Percentiles rank a stretch among this genome's conserved stretches.
Conservation (phyloP, 2,329 filamentous ascomycete genomes). For the Chalaropsis ovoidea region DNA sequence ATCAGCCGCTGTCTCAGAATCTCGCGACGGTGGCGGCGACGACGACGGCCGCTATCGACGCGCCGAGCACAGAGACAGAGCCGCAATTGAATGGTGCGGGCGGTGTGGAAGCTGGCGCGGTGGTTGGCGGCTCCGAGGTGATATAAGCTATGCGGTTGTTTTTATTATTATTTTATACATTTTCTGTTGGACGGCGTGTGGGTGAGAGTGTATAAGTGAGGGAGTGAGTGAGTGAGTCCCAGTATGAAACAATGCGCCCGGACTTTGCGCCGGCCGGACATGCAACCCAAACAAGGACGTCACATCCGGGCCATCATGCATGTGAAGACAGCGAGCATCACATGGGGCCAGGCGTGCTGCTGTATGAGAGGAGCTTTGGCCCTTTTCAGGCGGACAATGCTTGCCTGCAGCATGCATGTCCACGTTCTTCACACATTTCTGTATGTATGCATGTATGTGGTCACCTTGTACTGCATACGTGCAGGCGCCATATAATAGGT, state of each 20-base stretch:
- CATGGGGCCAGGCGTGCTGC: neutral
- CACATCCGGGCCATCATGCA: neutral
- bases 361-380: neutral
- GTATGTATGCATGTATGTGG: neutral
- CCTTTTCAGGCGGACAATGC: neutral
- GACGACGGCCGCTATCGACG: no score
- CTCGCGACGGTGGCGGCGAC: neutral
- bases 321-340: neutral
- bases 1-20: neutral
- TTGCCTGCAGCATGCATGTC: neutral
- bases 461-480: neutral
- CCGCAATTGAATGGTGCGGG: neutral
- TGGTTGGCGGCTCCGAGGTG: neutral
- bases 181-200: neutral
- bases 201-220: no score
- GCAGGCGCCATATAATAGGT: neutral
- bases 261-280: neutral
- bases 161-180: neutral
- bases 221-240: neutral
- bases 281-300: neutral
- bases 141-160: conserved; percentile 3
- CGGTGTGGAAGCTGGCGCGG: neutral
- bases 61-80: neutral
- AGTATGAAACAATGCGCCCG: neutral
- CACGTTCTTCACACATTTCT: neutral